phyloP scores from a whole-genome alignment of 352 stramenopile genomes.

The Phytophthora fragariaefolia region DNA sequence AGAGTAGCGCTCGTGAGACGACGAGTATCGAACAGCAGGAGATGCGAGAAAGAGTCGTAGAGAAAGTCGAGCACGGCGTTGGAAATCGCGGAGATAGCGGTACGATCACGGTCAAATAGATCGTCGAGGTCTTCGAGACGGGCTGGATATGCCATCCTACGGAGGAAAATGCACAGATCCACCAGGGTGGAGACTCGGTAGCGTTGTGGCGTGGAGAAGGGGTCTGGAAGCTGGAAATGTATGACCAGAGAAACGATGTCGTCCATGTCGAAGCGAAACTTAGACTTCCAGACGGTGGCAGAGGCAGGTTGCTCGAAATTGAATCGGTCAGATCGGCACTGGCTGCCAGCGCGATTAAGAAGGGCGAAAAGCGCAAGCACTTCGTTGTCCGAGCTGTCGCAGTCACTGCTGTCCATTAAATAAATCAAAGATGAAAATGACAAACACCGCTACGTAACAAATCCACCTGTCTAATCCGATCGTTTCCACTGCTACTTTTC shows the following conservation, averaged over 20 bases:
- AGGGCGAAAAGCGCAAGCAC: too few relatives aligned
- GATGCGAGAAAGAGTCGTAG: background rate
- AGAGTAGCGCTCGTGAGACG: conserved; percentile 3
- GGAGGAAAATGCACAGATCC: conserved; percentile 10
- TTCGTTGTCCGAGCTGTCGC: too few relatives aligned
- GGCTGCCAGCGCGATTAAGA: too few relatives aligned
- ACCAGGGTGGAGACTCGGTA: background rate
- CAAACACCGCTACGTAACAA: too few relatives aligned
- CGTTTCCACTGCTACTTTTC: too few relatives aligned
- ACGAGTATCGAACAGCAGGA: background rate
- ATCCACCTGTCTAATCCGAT: too few relatives aligned
- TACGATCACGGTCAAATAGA: conserved; percentile 2
- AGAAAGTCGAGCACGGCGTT: conserved; percentile 9
- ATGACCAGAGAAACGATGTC: conserved; percentile 3
- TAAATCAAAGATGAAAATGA: too few relatives aligned
- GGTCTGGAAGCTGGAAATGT: background rate
- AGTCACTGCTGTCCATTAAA: too few relatives aligned
- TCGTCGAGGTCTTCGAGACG: conserved; percentile 13
- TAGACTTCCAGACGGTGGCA: too few relatives aligned
- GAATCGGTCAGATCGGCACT: too few relatives aligned
- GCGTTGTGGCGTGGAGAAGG: conserved; percentile 5
- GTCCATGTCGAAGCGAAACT: conserved; percentile 20
- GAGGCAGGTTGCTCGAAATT: too few relatives aligned
- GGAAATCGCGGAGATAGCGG: conserved; percentile 10
- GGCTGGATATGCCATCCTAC: conserved; percentile 14